phyloP scores from a whole-genome alignment of 2,329 filamentous ascomycete genomes.

The Clarireedia monteithiana region DNA sequence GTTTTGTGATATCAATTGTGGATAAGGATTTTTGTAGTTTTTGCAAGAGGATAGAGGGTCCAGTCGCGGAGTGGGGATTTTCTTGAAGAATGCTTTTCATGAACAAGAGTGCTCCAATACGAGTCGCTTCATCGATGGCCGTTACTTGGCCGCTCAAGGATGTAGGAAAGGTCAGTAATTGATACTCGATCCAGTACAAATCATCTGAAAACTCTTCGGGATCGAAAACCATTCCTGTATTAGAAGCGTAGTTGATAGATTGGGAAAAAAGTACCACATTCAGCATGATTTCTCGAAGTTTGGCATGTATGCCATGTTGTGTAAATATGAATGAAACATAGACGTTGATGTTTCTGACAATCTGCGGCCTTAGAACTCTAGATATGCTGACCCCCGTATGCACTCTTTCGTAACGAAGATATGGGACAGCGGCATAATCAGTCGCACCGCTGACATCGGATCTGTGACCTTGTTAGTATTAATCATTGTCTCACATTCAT shows the following conservation, averaged over 20 bases:
- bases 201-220: conserved; percentile 15
- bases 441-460: conserved; percentile 22
- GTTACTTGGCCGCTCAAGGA: background rate
- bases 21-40: conserved; percentile 11
- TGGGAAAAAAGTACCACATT: conserved; percentile 14
- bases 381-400: conserved; percentile 10
- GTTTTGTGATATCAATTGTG: background rate
- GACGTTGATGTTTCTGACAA: background rate
- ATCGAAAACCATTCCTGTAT: conserved; percentile 4
- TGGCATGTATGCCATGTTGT: background rate
- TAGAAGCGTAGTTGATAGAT: conserved; percentile 11
- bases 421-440: conserved; percentile 16
- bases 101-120: conserved; percentile 16
- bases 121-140: conserved; percentile 12
- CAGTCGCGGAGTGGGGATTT: conserved; percentile 14
- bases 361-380: conserved; percentile 3
- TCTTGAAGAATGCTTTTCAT: conserved; percentile 18
- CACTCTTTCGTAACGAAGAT: conserved; percentile 9
- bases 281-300: conserved; percentile 11
- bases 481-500: background rate
- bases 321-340: background rate
- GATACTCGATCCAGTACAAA: conserved; percentile 17
- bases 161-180: conserved; percentile 14
- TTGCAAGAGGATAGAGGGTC: conserved; percentile 14
- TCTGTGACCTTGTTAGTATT: conserved; percentile 4